Evolutionary conservation across 179 eudicot genomes (phyloP).

Genomic region (Camellia oleifera): DNA sequence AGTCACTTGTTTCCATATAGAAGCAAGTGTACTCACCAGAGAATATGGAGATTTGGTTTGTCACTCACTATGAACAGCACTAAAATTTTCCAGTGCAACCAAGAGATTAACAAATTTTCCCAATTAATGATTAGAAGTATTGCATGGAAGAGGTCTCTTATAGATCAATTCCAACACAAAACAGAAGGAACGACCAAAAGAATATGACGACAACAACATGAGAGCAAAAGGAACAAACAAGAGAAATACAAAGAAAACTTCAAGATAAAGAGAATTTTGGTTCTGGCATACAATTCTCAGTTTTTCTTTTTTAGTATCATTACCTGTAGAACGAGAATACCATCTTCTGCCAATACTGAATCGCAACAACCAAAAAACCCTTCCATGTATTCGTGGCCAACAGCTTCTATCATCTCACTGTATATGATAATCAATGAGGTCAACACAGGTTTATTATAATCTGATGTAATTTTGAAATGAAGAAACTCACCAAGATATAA

Average conservation of each 20-base stretch:
- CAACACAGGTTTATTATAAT: not conserved
- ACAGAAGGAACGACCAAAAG: not conserved
- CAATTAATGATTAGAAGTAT: too few relatives aligned
- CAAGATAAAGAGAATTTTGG: not conserved
- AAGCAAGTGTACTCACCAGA: too few relatives aligned
- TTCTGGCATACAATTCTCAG: not conserved
- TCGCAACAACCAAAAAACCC: conserved; percentile 73
- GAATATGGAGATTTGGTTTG: too few relatives aligned
- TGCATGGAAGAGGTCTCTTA: not conserved
- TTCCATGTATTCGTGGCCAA: conserved; percentile 86
- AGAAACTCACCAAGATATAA: conserved; percentile 79
- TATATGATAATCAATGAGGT: conserved; percentile 4
- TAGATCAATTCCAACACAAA: not conserved
- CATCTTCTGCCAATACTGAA: conserved; percentile 60
- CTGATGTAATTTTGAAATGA: not conserved
- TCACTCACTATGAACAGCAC: too few relatives aligned
- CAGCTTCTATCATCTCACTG: conserved; percentile 96
- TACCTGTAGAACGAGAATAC: conserved; percentile 90
- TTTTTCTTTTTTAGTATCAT: not conserved
- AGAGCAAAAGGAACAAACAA: not conserved
- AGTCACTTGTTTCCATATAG: too few relatives aligned
- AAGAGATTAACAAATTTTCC: too few relatives aligned
- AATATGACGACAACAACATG: not conserved
- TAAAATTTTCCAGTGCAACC: too few relatives aligned
- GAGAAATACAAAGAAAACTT: not conserved